Evolutionary conservation across 768 basidiomycete genomes (phyloP), one percentile per base, ranked within the genome.

Genomic region (Mycena sanguinolenta): DNA sequence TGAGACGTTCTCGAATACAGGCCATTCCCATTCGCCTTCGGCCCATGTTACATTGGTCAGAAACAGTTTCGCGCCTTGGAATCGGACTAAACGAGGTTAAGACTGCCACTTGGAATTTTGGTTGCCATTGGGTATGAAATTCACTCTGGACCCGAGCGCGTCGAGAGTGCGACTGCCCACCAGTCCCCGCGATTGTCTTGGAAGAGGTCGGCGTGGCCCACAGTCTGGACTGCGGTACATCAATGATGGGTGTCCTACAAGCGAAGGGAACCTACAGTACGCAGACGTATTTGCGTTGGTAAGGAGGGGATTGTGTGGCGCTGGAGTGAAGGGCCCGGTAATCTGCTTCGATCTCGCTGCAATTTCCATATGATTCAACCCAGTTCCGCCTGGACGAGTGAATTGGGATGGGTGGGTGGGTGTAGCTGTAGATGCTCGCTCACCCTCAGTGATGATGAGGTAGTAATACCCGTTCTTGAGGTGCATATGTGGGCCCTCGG

Each of bases 201-300:
- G 58, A 83, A 78, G 8, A 84, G 50, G 70, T 84, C 83, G 28
- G 81, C 77, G 67, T 84, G 83, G 4, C 83, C 83, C 13, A 83
- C 80, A 8, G 82, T 81, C 69, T 81, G 80, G 53, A 83, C 79
- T 80, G 59, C 16, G 10, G 6, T 21, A 19, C 34, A 49, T 61
- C 16, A 61, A 42, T 13, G 49, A n/a, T 46, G 25, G 30, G 25
- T 19, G 4, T 32, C 16, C 13, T 1, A 2, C 9, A 6, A 34
- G 32, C 12, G 2, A 25, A 4, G 19, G 32, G 27, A 19, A 46
- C 58, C 0, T 69, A 76, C 76, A 77, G 38, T 66, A 74, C 9
- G 67, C 58, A 2, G 72, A 67, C 1, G 77, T 77, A 49, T 77
- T 78, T 2, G 77, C 76, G 53, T 78, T 78, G 46, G 77, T 76